Percentiles rank a stretch among this genome's conserved stretches.
Evolutionary conservation across 2,329 filamentous ascomycete genomes (phyloP).

Genomic region (Xylariales sp.): DNA sequence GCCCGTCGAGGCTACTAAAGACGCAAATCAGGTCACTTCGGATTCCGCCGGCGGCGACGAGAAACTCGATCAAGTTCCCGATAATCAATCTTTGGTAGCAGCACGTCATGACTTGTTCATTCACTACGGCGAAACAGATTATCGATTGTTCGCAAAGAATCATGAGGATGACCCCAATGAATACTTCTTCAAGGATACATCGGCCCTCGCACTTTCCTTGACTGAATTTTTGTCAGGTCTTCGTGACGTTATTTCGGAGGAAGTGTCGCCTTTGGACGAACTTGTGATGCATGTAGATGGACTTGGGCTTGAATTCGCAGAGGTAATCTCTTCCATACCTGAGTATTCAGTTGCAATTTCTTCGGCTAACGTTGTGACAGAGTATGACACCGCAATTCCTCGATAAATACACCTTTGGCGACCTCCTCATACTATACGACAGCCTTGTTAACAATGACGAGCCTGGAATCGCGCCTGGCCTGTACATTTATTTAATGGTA

Average conservation of each 20-base stretch:
- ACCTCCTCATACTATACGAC: conserved; percentile 24
- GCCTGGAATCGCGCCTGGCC: conserved; percentile 16
- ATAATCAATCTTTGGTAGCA: conserved; percentile 16
- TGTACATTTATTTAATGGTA: conserved; percentile 26
- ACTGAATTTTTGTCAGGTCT: conserved; percentile 21
- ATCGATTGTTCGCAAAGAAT: conserved; percentile 25
- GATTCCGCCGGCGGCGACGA: no score
- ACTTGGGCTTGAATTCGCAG: conserved; percentile 26
- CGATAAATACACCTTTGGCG: conserved; percentile 22
- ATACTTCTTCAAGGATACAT: conserved; percentile 25
- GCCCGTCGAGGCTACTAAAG: neutral
- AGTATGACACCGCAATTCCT: conserved; percentile 23
- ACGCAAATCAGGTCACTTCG: neutral
- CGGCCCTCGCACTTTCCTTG: conserved; percentile 19
- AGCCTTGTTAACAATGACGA: conserved; percentile 23
- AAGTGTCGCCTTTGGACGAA: conserved; percentile 28
- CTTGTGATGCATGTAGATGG: conserved; percentile 26
- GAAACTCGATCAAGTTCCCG: conserved; percentile 7
- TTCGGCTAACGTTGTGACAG: conserved; percentile 18
- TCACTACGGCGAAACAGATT: conserved; percentile 25
- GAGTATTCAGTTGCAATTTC: neutral
- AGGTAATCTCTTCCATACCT: conserved; percentile 16
- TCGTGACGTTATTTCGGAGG: conserved; percentile 24
- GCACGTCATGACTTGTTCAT: conserved; percentile 22
- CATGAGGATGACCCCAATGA: conserved; percentile 26